These are phyloP conservation scores for Solanum pinnatisectum DNA, from an alignment of 257 asterid genomes.

Conservation along the genomic window DNA sequence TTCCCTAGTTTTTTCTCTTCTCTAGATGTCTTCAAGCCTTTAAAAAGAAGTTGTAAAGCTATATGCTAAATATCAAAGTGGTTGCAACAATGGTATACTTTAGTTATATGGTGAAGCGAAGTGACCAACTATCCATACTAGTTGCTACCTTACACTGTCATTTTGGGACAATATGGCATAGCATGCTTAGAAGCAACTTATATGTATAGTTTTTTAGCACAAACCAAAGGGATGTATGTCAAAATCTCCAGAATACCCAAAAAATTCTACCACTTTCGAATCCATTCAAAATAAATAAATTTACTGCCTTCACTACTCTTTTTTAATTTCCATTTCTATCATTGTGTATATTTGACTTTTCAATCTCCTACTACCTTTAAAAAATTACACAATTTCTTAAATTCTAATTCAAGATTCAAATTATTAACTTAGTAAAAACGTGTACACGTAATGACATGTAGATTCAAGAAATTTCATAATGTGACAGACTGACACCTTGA, in stretches of 20 bases:
- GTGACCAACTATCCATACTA: neutral
- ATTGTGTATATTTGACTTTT: neutral
- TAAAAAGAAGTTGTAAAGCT: too few species aligned
- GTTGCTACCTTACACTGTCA: neutral
- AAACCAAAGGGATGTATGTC: neutral
- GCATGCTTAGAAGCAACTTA: neutral
- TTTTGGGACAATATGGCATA: neutral
- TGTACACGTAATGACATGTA: neutral
- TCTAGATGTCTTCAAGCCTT: neutral
- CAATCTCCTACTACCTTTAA: neutral
- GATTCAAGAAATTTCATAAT: neutral
- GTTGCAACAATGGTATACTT: neutral
- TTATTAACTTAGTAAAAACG: neutral
- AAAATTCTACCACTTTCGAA: too few species aligned
- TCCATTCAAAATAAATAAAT: neutral
- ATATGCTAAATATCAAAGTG: neutral
- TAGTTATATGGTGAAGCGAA: neutral
- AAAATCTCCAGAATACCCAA: too few species aligned
- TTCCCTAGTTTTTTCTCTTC: neutral
- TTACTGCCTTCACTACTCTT: neutral
- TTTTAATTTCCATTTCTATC: neutral
- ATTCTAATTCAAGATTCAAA: neutral
- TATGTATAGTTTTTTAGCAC: neutral
- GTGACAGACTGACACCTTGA: neutral
- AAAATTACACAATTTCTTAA: neutral